Conservation (phyloP, 2,329 filamentous ascomycete species). For the Aspergillus bombycis region DNA sequence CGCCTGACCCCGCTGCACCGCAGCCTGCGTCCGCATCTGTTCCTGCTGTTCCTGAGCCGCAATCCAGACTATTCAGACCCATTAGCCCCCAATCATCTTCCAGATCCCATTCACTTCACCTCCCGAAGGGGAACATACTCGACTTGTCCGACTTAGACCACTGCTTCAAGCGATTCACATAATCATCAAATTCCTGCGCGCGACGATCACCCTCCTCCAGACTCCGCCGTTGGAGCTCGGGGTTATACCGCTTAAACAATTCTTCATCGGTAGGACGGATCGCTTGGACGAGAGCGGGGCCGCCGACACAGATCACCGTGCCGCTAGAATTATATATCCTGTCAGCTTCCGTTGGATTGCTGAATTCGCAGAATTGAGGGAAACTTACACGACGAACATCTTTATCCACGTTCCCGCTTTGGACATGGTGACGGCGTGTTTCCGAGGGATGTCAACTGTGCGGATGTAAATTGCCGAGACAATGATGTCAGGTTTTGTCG, state of each 20-base stretch:
- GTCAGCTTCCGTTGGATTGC: conserved; percentile 1
- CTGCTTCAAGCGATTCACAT: conserved; percentile 80
- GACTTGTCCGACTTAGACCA: conserved; percentile 90
- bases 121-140: conserved; percentile 58
- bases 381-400: conserved; percentile 69
- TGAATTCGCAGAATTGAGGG: no score
- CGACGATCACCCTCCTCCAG: conserved; percentile 75
- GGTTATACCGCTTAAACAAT: conserved; percentile 86
- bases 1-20: conserved; percentile 26
- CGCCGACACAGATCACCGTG: conserved; percentile 73
- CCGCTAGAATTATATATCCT: conserved; percentile 58
- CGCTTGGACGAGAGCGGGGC: conserved; percentile 80
- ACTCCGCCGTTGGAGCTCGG: conserved; percentile 86
- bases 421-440: conserved; percentile 43
- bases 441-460: neutral
- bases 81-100: neutral
- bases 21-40: conserved; percentile 28
- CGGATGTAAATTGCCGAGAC: neutral
- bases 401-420: conserved; percentile 60
- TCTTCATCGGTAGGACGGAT: conserved; percentile 81
- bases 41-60: conserved; percentile 43
- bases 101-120: neutral
- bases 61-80: conserved; percentile 39
- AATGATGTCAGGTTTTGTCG: conserved; percentile 8
- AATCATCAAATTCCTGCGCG: conserved; percentile 87